A percentile compares a stretch with the other conserved stretches of the same genome.
phyloP scores from a whole-genome alignment of 2,329 filamentous ascomycete genomes.

The Colletotrichum somersetense region DNA sequence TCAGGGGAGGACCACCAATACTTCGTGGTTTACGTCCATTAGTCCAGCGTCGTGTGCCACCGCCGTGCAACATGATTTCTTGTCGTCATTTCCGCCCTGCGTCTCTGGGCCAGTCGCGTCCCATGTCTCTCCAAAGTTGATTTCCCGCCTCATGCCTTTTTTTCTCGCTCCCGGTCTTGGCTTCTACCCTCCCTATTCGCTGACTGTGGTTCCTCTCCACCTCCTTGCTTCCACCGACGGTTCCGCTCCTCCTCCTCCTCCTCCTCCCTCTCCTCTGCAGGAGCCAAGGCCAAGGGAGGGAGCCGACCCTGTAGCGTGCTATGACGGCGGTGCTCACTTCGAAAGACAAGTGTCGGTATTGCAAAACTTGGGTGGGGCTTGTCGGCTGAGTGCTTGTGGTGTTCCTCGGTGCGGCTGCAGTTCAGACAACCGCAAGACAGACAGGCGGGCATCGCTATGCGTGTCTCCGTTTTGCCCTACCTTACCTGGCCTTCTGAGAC shows the following conservation, averaged over 20 bases:
- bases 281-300: constrained; percentile 39
- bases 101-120: constrained; percentile 20
- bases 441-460: constrained; percentile 6
- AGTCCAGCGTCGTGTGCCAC: not conserved
- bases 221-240: constrained; percentile 28
- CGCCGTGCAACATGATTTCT: constrained; percentile 12
- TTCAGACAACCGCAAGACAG: not conserved
- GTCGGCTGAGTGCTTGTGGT: constrained; percentile 16
- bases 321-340: not conserved
- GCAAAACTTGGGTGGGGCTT: constrained; percentile 24
- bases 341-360: constrained; percentile 22
- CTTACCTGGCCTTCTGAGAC: constrained; percentile 18
- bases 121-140: not conserved
- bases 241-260: constrained; percentile 36
- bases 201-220: constrained; percentile 1
- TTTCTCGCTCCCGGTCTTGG: constrained; percentile 7
- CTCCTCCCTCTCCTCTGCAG: constrained; percentile 26
- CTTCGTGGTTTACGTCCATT: too few relatives aligned
- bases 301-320: constrained; percentile 21
- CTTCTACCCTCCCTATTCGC: constrained; percentile 17
- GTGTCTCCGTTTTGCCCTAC: constrained; percentile 3
- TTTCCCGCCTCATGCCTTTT: not conserved
- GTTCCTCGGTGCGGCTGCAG: constrained; percentile 7
- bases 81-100: constrained; percentile 23
- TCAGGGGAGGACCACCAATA: not conserved